Evolutionary conservation across 495 filamentous ascomycete genomes (phyloP), one percentile per base, ranked within the genome.

Genomic region (Achaetomiella virescens): DNA sequence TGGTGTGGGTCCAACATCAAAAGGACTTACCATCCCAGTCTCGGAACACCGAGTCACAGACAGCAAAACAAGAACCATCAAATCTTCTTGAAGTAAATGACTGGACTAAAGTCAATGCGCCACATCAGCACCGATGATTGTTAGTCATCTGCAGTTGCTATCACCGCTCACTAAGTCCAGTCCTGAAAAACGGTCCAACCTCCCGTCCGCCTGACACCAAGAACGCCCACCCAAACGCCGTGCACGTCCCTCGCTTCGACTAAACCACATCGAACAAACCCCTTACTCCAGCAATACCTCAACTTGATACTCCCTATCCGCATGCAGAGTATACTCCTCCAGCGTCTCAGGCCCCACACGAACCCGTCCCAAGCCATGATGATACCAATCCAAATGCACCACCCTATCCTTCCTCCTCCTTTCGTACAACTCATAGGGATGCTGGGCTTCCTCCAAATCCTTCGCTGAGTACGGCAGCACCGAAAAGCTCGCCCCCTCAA

Each of bases 321-420:
- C 72, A 43, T 66, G 57, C 12, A 81, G 67, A 55, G 74, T 68
- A 63, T 83, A 80, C 64, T 74, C 27, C 17, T 70, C 72, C 61
- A 80, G 43, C 43, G 80, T 79, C n/a, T 72, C 67, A 0, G 78
- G 78, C 42, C n/a, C 77, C 78, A 57, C 77, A 80, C 8, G 68
- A 72, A 6, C 78, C 78, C 15, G 75, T 79, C 12, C 79, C 79
- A 12, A 82, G 51, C 0, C 79, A 52, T 81, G 78, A 59, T 81
- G 79, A 45, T 69, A 70, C 70, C 77, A 81, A 69, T 88, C 86
- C 18, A 88, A 59, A 52, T 83, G 74, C 18, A 89, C 70, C 36
- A 82, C 66, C 41, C 80, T 71, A 45, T 78, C 78, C 4, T 81
- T 64, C 41, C 71, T 62, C 55, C 71, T 75, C 27, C 54, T 68